phyloP scores from a whole-genome alignment of 2,329 filamentous ascomycete genomes.

The Xylariales sp. region DNA sequence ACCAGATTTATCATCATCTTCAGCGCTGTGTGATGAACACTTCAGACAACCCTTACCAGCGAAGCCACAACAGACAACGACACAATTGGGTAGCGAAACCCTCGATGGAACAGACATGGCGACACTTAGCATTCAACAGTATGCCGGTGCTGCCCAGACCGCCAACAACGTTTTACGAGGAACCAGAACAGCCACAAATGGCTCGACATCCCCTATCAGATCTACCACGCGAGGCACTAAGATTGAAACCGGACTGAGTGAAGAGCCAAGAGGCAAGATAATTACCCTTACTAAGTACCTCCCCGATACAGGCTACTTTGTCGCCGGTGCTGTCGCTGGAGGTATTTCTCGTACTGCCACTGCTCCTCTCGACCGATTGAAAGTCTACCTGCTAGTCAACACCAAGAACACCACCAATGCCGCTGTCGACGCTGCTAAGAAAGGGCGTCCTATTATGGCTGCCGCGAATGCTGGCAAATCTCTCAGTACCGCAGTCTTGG shows the following conservation, averaged over 20 bases:
- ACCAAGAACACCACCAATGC: conserved; percentile 56
- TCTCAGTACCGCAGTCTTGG: conserved; percentile 66
- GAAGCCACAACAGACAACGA: conserved; percentile 3
- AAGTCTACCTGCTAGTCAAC: conserved; percentile 95
- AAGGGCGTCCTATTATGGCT: conserved; percentile 62
- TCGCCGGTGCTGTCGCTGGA: conserved; percentile 91
- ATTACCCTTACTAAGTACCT: conserved; percentile 62
- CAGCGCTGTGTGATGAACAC: no score
- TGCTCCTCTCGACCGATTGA: conserved; percentile 91
- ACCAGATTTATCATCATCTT: conserved; percentile 1
- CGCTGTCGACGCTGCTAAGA: conserved; percentile 62
- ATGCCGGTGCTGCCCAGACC: conserved; percentile 11
- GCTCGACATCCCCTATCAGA: not conserved
- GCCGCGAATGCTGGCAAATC: conserved; percentile 63
- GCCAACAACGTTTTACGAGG: conserved; percentile 15
- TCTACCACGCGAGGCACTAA: conserved; percentile 20
- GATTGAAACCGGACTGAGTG: conserved; percentile 28
- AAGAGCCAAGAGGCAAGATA: conserved; percentile 34
- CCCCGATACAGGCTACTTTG: conserved; percentile 93
- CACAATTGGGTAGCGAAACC: conserved; percentile 11
- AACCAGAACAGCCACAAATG: conserved; percentile 15
- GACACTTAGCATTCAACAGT: conserved; percentile 13
- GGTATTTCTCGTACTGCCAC: conserved; percentile 93
- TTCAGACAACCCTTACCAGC: not conserved
- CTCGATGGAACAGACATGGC: conserved; percentile 14